Evolutionary conservation across 257 asterid genomes (phyloP), one percentile per base, ranked within the genome.

Genomic region (Plantago ovata): DNA sequence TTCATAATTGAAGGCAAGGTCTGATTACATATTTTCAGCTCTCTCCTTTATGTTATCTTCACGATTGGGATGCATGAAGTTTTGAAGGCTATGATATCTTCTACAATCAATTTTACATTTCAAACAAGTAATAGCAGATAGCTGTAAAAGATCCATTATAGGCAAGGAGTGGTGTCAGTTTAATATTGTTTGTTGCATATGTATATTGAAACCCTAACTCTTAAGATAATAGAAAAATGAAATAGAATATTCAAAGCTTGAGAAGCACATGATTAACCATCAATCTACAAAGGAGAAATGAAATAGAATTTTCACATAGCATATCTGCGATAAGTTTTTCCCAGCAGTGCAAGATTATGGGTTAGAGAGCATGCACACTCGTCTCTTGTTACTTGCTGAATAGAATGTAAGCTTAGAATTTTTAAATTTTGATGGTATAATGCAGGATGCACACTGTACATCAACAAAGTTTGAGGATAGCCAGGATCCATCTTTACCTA

Each of bases 1-100:
- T 65, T 59, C 13, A 75, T n/a, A n/a, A n/a, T n/a, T n/a, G n/a
- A n/a, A 69, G 79, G 78, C 66, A 73, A 77, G 95, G 75, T 82
- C 74, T 62, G 63, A 38, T 55, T 61, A 41, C 41, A 18, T 60
- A 42, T 54, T 38, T 19, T 39, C 21, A 42, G 20, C 38, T 57
- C n/a, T 15, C 46, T 50, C 56, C 15, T 28, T 28, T 28, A 6
- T 20, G 10, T 39, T 58, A 50, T 22, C 36, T 50, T 32, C 38
- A 50, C 10, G 38, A 50, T 21, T 50, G 38, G 56, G 21, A 28
- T 28, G 36, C 36, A 28, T 28, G 36, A 28, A 28, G 4, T 28
- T 28, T 8, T 28, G 36, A 28, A 28, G 36, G 36, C 1, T 28
- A 28, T 28, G 36, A 8, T 28, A 28, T 28, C 36, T 28, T 6